Evolutionary conservation across 2,329 filamentous ascomycete species (phyloP), one percentile per base, ranked within the genome.

Genomic region (Diaporthe ilicicola): DNA sequence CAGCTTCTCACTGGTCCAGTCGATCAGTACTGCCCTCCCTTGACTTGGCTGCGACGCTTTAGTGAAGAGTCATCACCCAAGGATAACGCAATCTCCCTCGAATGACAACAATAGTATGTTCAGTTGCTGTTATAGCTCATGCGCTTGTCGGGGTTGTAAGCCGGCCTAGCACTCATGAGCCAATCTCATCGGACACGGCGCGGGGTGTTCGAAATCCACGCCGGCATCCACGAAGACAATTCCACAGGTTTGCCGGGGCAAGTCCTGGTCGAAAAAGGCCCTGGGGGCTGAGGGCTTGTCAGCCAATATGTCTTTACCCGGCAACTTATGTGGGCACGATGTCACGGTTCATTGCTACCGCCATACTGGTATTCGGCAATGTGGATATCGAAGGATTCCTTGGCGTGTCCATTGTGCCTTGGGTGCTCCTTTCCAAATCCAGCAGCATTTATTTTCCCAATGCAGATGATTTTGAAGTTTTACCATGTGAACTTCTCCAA

Each of bases 301-400:
- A 64, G 59, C 59, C n/a, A 48, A 37, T 50, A 6, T 24, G 42
- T 50, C 59, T 64, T 64, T 50, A 50, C 22, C 59, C 44, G 59
- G 44, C 29, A 50, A 64, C 48, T 13, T 42, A 12, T 17, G 19
- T 61, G 39, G 56, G 56, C 56, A 62, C 56, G 59, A 64, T 64
- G 59, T 64, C 29, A 64, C 59, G 19, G 44, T 64, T 44, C n/a
- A 64, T 64, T 37, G 17, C 42, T 44, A 37, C 44, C 29, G 59
- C 44, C 59, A 37, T 37, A 37, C 27, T 64, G n/a, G 13, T 29
- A 50, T 37, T 50, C 22, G 44, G 22, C 15, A 19, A 2, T 34
- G 59, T 62, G 59, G 42, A 62, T 62, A 24, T 48, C 59, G 59
- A 64, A 64, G 59, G 59, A 64, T 64, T 64, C n/a, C 59, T 64